Percentiles rank a stretch among this genome's conserved stretches.
phyloP scores from a whole-genome alignment of 805 yeast species.

The Cyberlindnera samutprakarnensis region DNA sequence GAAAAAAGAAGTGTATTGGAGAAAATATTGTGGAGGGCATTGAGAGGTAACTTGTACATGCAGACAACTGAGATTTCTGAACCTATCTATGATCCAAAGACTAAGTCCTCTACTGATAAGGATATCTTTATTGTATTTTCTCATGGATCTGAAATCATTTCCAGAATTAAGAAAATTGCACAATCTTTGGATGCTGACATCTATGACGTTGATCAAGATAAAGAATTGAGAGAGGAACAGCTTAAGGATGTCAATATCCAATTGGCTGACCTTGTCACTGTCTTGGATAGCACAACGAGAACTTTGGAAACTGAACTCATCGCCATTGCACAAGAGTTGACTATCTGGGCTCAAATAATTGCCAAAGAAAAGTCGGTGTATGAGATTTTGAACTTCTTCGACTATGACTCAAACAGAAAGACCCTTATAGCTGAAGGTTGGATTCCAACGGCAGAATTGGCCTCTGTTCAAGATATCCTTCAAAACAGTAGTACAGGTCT shows the following conservation, averaged over 20 bases:
- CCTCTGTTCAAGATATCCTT: conserved; percentile 51
- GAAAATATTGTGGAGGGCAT: conserved; percentile 84
- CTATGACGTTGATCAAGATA: conserved; percentile 43
- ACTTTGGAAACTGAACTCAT: conserved; percentile 73
- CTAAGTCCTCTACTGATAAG: conserved; percentile 54
- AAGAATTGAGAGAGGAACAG: conserved; percentile 61
- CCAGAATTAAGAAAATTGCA: conserved; percentile 73
- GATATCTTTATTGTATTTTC: conserved; percentile 85
- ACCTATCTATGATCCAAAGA: conserved; percentile 58
- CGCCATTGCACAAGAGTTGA: conserved; percentile 66
- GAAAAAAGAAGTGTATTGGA: conserved; percentile 63
- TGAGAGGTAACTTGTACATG: conserved; percentile 85
- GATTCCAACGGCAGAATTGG: conserved; percentile 79
- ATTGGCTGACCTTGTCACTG: conserved; percentile 54
- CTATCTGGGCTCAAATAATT: conserved; percentile 60
- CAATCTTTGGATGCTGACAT: conserved; percentile 87
- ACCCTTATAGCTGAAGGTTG: conserved; percentile 91
- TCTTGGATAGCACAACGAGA: conserved; percentile 53
- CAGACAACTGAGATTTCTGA: conserved; percentile 67
- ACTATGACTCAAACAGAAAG: conserved; percentile 70
- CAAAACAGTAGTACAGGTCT: conserved; percentile 60
- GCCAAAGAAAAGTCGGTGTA: conserved; percentile 83
- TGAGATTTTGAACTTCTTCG: conserved; percentile 72
- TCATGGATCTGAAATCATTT: conserved; percentile 72
- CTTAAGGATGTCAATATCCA: conserved; percentile 50